phyloP scores from a whole-genome alignment of 495 filamentous ascomycete genomes.

The Usnea hakonensis region DNA sequence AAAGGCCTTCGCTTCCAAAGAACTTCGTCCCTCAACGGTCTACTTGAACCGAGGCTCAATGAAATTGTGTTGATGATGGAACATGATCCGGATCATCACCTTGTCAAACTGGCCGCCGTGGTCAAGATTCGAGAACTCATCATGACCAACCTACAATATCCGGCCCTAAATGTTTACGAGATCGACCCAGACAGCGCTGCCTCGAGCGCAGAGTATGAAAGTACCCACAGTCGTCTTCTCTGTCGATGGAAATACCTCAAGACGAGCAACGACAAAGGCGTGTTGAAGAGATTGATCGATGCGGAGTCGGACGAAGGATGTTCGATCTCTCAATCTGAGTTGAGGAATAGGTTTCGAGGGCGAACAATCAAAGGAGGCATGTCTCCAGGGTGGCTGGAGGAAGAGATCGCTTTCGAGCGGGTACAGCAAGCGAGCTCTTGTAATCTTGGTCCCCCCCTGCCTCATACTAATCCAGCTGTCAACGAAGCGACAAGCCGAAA shows the following conservation, averaged over 20 bases:
- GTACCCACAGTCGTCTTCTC: slow-evolving; percentile 4
- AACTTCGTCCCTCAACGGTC: neutral
- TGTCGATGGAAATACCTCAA: slow-evolving; percentile 12
- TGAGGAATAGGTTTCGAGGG: slow-evolving; percentile 26
- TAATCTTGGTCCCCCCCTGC: neutral
- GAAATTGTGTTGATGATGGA: slow-evolving; percentile 9
- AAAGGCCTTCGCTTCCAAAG: slow-evolving; percentile 11
- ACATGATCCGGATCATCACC: neutral
- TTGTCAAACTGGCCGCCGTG: slow-evolving; percentile 1
- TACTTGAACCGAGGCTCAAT: slow-evolving; percentile 13
- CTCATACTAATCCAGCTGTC: neutral
- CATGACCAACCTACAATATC: slow-evolving; percentile 9
- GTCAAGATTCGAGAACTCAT: slow-evolving; percentile 14
- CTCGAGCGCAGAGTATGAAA: neutral
- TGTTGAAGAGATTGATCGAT: neutral
- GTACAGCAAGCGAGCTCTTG: neutral
- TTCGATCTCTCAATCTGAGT: slow-evolving; percentile 12
- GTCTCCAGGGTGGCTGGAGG: slow-evolving; percentile 3
- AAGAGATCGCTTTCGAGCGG: slow-evolving; percentile 10
- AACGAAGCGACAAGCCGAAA: neutral
- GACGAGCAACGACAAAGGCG: neutral
- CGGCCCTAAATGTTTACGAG: neutral
- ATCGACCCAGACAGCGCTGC: neutral
- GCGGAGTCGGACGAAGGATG: slow-evolving; percentile 19
- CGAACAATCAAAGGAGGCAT: slow-evolving; percentile 24